These are phyloP conservation scores for Pythium grandisporangium DNA, from an alignment of 352 stramenopile species.

Conservation along the genomic window DNA sequence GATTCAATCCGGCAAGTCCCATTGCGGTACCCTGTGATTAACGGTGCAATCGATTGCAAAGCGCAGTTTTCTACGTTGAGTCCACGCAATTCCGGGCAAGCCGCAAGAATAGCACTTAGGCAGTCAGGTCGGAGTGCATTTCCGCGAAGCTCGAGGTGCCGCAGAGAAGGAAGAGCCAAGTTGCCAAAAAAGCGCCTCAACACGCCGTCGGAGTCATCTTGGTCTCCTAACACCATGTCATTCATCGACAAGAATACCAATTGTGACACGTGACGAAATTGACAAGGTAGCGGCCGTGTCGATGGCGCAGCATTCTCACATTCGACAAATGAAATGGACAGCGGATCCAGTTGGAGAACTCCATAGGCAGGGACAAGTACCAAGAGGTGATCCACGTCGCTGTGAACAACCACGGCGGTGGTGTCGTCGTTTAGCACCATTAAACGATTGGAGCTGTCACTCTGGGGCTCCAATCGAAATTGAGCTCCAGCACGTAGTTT, in stretches of 20 bases:
- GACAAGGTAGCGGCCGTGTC: too few species aligned
- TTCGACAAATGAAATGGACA: too few species aligned
- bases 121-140: conserved; percentile 16
- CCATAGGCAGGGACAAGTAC: conserved; percentile 1
- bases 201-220: conserved; percentile 1
- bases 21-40: conserved; percentile 15
- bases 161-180: conserved; percentile 6
- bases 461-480: too few species aligned
- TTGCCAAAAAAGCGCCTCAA: conserved; percentile 3
- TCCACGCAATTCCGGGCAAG: conserved; percentile 19
- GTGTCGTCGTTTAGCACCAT: neutral
- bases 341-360: neutral
- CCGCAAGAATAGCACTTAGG: conserved; percentile 16
- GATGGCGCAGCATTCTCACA: too few species aligned
- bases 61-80: conserved; percentile 33
- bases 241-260: conserved; percentile 25
- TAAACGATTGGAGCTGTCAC: too few species aligned
- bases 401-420: neutral
- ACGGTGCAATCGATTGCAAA: conserved; percentile 17
- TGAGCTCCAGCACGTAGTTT: too few species aligned
- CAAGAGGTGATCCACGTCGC: neutral
- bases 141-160: conserved; percentile 16
- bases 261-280: too few species aligned
- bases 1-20: conserved; percentile 14
- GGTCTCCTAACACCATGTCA: conserved; percentile 9